Evolutionary conservation across 2,329 filamentous ascomycete species (phyloP).

Genomic region (Ophiocordyceps camponoti-saundersi): DNA sequence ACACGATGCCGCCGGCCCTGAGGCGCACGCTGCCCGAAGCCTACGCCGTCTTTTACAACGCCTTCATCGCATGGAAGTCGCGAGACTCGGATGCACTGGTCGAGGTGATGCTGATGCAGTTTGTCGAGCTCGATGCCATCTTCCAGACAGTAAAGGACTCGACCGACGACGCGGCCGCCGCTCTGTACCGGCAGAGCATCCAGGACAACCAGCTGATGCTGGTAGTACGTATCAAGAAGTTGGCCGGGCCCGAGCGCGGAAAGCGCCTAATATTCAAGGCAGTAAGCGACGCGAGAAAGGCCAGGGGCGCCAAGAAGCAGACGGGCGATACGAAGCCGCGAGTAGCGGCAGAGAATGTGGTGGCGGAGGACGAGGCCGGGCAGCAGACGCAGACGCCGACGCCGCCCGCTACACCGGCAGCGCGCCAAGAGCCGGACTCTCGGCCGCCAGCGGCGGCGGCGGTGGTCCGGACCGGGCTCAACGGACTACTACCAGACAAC

Average conservation of each 20-base stretch:
- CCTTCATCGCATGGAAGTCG: constrained; percentile 72
- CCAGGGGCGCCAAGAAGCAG: constrained; percentile 46
- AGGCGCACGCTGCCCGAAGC: constrained; percentile 47
- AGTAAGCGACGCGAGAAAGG: constrained; percentile 52
- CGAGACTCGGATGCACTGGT: constrained; percentile 62
- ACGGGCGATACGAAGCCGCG: constrained; percentile 55
- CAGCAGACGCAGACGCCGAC: constrained; percentile 37
- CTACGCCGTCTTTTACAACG: constrained; percentile 59
- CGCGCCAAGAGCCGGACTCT: not conserved
- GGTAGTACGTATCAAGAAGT: constrained; percentile 61
- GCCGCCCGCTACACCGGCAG: constrained; percentile 22
- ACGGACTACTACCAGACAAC: constrained; percentile 51
- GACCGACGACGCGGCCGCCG: constrained; percentile 54
- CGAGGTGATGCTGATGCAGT: constrained; percentile 73
- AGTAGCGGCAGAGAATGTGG: constrained; percentile 31
- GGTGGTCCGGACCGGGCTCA: constrained; percentile 22
- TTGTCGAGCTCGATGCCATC: constrained; percentile 70
- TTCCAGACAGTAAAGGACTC: constrained; percentile 71
- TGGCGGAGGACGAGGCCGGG: constrained; percentile 13
- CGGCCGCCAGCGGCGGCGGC: constrained; percentile 30
- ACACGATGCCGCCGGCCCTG: constrained; percentile 45
- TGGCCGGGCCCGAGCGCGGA: constrained; percentile 55
- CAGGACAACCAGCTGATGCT: constrained; percentile 67
- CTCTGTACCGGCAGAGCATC: constrained; percentile 65
- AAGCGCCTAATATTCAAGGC: constrained; percentile 59